phyloP scores from a whole-genome alignment of 108 stramenopile genomes.

The Cylindrotheca fusiformis region DNA sequence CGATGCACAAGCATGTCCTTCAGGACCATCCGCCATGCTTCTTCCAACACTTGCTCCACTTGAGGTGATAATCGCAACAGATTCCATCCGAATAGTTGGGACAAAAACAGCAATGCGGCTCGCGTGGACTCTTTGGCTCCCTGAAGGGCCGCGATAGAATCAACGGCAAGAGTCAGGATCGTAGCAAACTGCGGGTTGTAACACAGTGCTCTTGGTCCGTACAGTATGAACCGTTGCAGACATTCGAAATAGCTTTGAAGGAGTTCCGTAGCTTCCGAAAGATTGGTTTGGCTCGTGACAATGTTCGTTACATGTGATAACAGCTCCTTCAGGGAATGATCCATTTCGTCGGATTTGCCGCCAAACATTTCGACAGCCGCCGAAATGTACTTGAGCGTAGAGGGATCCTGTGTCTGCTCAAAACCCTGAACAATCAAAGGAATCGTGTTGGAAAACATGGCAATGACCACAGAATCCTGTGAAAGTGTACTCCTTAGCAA shows the following conservation, averaged over 20 bases:
- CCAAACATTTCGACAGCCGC: conserved; percentile 62
- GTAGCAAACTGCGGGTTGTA: conserved; percentile 34
- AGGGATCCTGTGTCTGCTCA: conserved; percentile 38
- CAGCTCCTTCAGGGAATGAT: conserved; percentile 33
- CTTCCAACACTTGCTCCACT: conserved; percentile 12
- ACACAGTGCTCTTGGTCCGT: conserved; percentile 46
- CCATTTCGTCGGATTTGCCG: conserved; percentile 9
- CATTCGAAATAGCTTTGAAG: conserved; percentile 49
- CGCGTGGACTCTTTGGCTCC: conserved; percentile 49
- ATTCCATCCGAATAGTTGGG: conserved; percentile 65
- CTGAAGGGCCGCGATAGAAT: conserved; percentile 44
- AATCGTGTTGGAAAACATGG: conserved; percentile 42
- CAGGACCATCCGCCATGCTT: conserved; percentile 17
- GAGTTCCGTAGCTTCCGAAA: conserved; percentile 33
- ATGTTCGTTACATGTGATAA: conserved; percentile 40
- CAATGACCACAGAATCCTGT: conserved; percentile 4
- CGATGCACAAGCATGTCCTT: conserved; percentile 41
- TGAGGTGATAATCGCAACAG: conserved; percentile 27
- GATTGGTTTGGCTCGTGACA: conserved; percentile 19
- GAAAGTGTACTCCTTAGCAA: conserved; percentile 43
- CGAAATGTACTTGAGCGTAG: conserved; percentile 47
- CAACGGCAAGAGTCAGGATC: conserved; percentile 40
- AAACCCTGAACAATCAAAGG: conserved; percentile 52
- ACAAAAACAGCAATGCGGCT: conserved; percentile 44
- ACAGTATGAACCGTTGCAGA: conserved; percentile 50